phyloP scores from a whole-genome alignment of 2,329 filamentous ascomycete species.

The Scedosporium aurantiacum region DNA sequence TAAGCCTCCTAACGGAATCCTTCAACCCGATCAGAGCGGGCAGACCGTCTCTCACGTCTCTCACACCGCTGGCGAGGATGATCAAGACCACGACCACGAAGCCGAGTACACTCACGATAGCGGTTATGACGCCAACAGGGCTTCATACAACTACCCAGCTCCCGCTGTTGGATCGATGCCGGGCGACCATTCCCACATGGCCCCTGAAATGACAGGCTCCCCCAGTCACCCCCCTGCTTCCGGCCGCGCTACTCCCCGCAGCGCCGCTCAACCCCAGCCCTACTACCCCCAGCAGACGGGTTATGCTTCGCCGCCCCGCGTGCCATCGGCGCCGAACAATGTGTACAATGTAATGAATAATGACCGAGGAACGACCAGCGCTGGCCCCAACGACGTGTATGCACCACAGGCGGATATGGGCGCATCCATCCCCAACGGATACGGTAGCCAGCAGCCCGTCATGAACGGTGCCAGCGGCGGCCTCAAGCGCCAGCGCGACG shows the following conservation, averaged over 20 bases:
- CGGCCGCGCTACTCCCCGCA: conserved; percentile 76
- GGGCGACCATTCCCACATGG: conserved; percentile 62
- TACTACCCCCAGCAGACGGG: conserved; percentile 60
- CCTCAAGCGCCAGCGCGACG: conserved; percentile 43
- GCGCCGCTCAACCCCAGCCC: conserved; percentile 56
- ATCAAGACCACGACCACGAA: conserved; percentile 62
- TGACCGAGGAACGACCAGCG: conserved; percentile 51
- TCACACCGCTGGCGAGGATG: conserved; percentile 49
- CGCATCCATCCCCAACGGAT: conserved; percentile 50
- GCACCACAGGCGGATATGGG: conserved; percentile 27
- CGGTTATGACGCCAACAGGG: conserved; percentile 61
- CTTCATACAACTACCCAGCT: conserved; percentile 66
- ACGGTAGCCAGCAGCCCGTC: conserved; percentile 49
- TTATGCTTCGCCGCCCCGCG: conserved; percentile 71
- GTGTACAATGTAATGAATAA: conserved; percentile 85
- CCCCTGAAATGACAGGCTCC: conserved; percentile 73
- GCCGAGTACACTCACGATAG: conserved; percentile 81
- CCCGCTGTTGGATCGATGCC: conserved; percentile 55
- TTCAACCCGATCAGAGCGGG: conserved; percentile 37
- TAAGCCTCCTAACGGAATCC: conserved; percentile 53
- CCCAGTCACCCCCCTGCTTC: conserved; percentile 69
- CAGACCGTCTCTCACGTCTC: conserved; percentile 40
- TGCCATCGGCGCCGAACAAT: conserved; percentile 60
- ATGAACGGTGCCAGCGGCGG: conserved; percentile 49
- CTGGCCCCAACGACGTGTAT: conserved; percentile 61